These are phyloP conservation scores for Amyloporia xantha DNA, from an alignment of 768 basidiomycete genomes.

Conservation along the genomic window DNA sequence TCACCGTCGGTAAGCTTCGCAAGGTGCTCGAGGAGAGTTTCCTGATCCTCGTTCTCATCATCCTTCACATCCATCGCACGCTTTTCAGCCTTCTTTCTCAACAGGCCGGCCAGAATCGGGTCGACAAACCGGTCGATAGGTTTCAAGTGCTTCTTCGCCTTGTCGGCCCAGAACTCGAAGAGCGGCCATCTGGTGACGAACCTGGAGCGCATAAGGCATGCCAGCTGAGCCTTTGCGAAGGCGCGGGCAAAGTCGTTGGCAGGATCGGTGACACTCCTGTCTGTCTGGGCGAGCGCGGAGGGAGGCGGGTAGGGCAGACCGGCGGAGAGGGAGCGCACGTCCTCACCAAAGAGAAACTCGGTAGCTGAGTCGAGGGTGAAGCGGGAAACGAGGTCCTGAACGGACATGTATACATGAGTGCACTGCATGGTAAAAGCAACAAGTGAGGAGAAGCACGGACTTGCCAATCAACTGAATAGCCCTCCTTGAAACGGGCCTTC, in stretches of 20 bases:
- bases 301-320: constrained; percentile 27
- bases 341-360: constrained; percentile 44
- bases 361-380: constrained; percentile 50
- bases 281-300: constrained; percentile 24
- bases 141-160: constrained; percentile 31
- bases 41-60: constrained; percentile 1
- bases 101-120: constrained; percentile 41
- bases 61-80: constrained; percentile 11
- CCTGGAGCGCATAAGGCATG: constrained; percentile 24
- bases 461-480: constrained; percentile 27
- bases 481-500: constrained; percentile 19
- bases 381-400: constrained; percentile 37
- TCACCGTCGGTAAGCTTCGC: constrained; percentile 33
- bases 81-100: constrained; percentile 20
- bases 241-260: constrained; percentile 31
- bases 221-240: constrained; percentile 31
- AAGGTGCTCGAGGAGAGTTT: constrained; percentile 36
- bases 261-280: not conserved
- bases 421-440: too few relatives aligned
- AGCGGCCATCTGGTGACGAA: constrained; percentile 43
- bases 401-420: too few relatives aligned
- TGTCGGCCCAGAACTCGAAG: constrained; percentile 36
- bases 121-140: constrained; percentile 41
- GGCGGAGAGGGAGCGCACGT: constrained; percentile 32
- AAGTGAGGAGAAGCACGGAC: too few relatives aligned